phyloP scores from a whole-genome alignment of 768 basidiomycete genomes.

The Udeniomyces megalosporus region DNA sequence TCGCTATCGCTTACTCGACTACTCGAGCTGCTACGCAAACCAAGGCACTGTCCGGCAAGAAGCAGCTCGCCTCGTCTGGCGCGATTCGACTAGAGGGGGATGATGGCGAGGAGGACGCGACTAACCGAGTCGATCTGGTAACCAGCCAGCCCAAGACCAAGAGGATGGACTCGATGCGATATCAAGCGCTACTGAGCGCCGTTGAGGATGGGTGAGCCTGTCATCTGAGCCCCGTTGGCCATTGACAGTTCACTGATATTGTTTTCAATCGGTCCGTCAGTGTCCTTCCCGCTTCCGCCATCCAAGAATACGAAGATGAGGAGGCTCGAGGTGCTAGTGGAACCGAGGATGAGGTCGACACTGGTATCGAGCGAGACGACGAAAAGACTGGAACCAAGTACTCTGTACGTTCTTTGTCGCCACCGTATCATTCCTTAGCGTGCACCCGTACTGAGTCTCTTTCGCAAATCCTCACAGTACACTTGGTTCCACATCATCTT shows the following conservation, averaged over 20 bases:
- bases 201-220: slow-evolving; percentile 73
- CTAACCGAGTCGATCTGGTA: slow-evolving; percentile 36
- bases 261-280: slow-evolving; percentile 29
- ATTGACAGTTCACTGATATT: neutral
- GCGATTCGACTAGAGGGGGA: slow-evolving; percentile 27
- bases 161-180: slow-evolving; percentile 68
- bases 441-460: neutral
- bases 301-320: slow-evolving; percentile 40
- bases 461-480: slow-evolving; percentile 43
- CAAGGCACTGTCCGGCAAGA: slow-evolving; percentile 65
- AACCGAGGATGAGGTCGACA: slow-evolving; percentile 40
- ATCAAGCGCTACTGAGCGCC: slow-evolving; percentile 85
- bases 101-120: slow-evolving; percentile 33
- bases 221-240: neutral
- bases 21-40: slow-evolving; percentile 90
- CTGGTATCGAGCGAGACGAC: slow-evolving; percentile 67
- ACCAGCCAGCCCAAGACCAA: slow-evolving; percentile 54
- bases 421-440: neutral
- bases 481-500: slow-evolving; percentile 99
- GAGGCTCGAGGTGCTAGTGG: slow-evolving; percentile 33
- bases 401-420: slow-evolving; percentile 46
- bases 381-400: slow-evolving; percentile 87
- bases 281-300: slow-evolving; percentile 81
- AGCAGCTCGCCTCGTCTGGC: slow-evolving; percentile 21
- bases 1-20: slow-evolving; percentile 95